These are phyloP conservation scores for Verbena officinalis DNA, from an alignment of 257 asterid species.

Conservation along the genomic window DNA sequence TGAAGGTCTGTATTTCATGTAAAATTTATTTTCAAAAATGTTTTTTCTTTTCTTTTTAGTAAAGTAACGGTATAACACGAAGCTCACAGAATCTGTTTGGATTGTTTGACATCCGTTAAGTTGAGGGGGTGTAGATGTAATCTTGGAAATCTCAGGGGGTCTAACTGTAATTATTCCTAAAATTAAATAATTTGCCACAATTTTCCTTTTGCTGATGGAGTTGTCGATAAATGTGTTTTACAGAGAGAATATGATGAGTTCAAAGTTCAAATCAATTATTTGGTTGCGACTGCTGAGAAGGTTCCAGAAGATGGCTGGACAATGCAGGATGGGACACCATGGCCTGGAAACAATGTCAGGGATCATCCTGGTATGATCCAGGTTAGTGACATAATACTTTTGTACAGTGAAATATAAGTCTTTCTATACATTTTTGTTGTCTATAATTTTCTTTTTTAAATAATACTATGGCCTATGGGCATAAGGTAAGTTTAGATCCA, in stretches of 20 bases:
- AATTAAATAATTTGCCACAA: neutral
- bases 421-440: neutral
- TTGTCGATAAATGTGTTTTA: constrained; percentile 16
- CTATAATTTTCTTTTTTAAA: no score
- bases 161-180: no score
- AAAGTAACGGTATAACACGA: no score
- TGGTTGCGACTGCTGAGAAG: constrained; percentile 62
- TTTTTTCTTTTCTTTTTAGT: no score
- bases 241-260: constrained; percentile 79
- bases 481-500: no score
- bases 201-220: neutral
- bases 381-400: constrained; percentile 39
- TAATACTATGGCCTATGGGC: no score
- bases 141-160: neutral
- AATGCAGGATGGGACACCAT: constrained; percentile 74
- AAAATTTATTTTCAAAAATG: neutral
- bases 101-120: neutral
- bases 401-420: neutral
- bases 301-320: constrained; percentile 83
- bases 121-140: neutral
- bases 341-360: constrained; percentile 79
- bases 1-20: constrained; percentile 51
- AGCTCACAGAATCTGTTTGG: neutral
- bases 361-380: constrained; percentile 85
- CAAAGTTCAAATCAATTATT: constrained; percentile 53